These are phyloP conservation scores for Aspergillus uvarum DNA, from an alignment of 2,329 filamentous ascomycete genomes.

Conservation along the genomic window DNA sequence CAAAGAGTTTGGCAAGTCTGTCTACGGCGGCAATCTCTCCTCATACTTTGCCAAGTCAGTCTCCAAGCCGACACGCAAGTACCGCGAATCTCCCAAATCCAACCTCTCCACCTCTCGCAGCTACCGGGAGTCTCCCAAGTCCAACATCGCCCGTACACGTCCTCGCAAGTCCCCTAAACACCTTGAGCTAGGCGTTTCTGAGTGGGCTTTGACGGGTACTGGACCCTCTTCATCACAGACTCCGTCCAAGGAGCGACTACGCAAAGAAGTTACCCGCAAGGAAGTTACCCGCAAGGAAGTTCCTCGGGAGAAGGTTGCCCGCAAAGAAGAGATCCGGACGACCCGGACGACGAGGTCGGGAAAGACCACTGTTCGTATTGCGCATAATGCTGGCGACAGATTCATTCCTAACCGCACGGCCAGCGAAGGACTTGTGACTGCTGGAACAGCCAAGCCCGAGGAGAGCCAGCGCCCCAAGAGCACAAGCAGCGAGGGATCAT, in stretches of 20 bases:
- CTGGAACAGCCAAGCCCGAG: conserved; percentile 80
- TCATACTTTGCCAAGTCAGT: conserved; percentile 72
- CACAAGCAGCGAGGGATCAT: conserved; percentile 67
- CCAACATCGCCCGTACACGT: conserved; percentile 5
- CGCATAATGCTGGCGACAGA: conserved; percentile 75
- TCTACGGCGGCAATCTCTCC: conserved; percentile 77
- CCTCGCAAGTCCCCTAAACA: conserved; percentile 69
- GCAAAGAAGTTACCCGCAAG: conserved; percentile 28
- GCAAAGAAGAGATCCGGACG: conserved; percentile 47
- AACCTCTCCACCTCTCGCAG: conserved; percentile 70
- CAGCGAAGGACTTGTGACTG: conserved; percentile 82
- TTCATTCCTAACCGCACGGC: conserved; percentile 94
- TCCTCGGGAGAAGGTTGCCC: neutral
- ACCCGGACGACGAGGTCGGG: conserved; percentile 48
- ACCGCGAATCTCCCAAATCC: conserved; percentile 90
- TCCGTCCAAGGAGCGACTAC: conserved; percentile 60
- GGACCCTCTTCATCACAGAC: conserved; percentile 59
- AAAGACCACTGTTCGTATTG: conserved; percentile 73
- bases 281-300: neutral
- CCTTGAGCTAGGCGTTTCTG: conserved; percentile 86
- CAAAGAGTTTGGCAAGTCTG: conserved; percentile 63
- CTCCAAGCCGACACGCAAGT: conserved; percentile 47
- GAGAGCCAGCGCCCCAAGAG: conserved; percentile 74
- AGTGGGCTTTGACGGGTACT: conserved; percentile 87
- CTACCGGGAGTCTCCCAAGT: conserved; percentile 57